Conservation (phyloP, 768 basidiomycete genomes). For the Lentinula sp. region DNA sequence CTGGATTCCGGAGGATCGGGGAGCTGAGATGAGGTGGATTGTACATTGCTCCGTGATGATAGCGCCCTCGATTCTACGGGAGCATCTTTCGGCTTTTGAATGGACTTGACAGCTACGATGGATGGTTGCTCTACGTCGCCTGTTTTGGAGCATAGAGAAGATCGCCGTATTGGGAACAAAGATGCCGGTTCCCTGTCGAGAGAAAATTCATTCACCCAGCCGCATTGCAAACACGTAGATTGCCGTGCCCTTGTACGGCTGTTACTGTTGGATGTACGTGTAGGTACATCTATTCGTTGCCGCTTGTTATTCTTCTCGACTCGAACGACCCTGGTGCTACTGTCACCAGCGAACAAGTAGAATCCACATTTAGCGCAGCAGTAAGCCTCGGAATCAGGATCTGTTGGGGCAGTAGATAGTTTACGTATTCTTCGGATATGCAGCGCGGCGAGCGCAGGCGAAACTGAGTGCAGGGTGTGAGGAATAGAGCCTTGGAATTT, state of each 20-base stretch:
- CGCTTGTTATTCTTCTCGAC: constrained; percentile 12
- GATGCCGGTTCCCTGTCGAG: constrained; percentile 8
- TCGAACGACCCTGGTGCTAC: constrained; percentile 28
- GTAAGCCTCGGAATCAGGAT: constrained; percentile 13
- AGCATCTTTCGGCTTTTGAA: constrained; percentile 5
- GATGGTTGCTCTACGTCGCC: background rate
- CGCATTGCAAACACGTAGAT: constrained; percentile 18
- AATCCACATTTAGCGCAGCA: constrained; percentile 51
- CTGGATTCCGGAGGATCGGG: background rate
- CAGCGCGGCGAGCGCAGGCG: constrained; percentile 56
- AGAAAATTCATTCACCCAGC: constrained; percentile 8
- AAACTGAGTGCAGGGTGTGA: constrained; percentile 39
- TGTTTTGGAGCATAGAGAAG: background rate
- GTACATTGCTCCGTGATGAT: background rate
- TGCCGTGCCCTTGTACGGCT: constrained; percentile 8
- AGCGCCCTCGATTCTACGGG: background rate
- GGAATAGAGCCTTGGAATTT: constrained; percentile 43
- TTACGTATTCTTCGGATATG: constrained; percentile 39
- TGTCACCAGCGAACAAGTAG: constrained; percentile 34
- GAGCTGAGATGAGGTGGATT: background rate
- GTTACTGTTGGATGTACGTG: constrained; percentile 8
- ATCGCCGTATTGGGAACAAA: constrained; percentile 12
- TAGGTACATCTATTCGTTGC: constrained; percentile 2
- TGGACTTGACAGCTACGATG: constrained; percentile 5
- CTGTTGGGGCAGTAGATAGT: constrained; percentile 13